Evolutionary conservation across 352 stramenopile species (phyloP), one percentile per base, ranked within the genome.

Genomic region (Blastocystis sp.): DNA sequence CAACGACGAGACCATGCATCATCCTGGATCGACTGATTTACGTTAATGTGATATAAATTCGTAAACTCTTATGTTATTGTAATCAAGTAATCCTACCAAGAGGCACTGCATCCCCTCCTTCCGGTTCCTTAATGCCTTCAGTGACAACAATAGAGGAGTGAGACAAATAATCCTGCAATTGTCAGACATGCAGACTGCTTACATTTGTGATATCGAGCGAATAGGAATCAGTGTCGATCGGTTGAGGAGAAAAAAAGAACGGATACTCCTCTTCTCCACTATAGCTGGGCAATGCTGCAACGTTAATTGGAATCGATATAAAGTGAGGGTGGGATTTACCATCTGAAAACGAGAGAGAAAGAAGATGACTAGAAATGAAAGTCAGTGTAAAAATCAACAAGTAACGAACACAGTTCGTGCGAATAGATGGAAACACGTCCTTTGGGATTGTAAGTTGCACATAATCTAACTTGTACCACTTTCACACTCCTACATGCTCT

Each of bases 311-410:
- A 53, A 84, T 47, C 6, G 73, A 84, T 39, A 84, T 39, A 55
- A 69, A 84, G 34, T 68, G 73, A 54, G 73, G 26, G 9, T 50
- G 8, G 4, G 29, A 23, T 26, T 84, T 54, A 0, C 20, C 29
- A 45, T 84, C 53, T 34, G 53, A 84, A 39, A 84, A 84, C 43
- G 43, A 84, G 34, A 84, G 41, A 23, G 73, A 84, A 43, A 84
- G 73, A 23, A 84, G 47, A 45, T 84, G 73, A 69, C 73, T 84
- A 84, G 15, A 45, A 8, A 5, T 45, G 13, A 68, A 6, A 34
- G 5, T 15, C 18, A 66, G 7, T 7, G 8, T 20, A 3, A 41
- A 39, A 47, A 20, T 9, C 2, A 15, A 84, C 73, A 84, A 84
- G 47, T 84, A 84, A 0, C 73, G 73, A 43, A 84, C 73, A 43